phyloP scores from a whole-genome alignment of 805 yeast species.

The Yarrowia osloensis region DNA sequence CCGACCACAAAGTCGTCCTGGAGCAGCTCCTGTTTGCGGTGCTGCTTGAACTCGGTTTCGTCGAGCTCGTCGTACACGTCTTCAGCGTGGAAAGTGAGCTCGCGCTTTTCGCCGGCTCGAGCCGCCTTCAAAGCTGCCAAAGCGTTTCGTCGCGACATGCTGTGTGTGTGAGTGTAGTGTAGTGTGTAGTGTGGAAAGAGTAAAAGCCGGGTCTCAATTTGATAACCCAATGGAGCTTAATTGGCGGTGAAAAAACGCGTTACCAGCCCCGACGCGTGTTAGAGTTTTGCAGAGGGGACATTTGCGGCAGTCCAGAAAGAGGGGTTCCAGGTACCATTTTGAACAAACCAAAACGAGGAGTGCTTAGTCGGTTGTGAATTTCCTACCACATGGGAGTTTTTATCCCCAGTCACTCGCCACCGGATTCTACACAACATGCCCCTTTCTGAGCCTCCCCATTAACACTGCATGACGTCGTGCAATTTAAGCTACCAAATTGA shows the following conservation, averaged over 20 bases:
- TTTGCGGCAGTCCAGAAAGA: background rate
- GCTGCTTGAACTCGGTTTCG: conserved; percentile 72
- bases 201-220: background rate
- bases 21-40: conserved; percentile 75
- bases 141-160: conserved; percentile 27
- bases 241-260: conserved; percentile 22
- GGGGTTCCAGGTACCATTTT: no score
- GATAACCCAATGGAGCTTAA: conserved; percentile 1
- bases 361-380: no score
- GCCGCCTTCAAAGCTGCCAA: conserved; percentile 26
- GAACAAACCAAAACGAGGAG: no score
- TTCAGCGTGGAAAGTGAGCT: conserved; percentile 50
- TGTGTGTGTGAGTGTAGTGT: background rate
- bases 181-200: background rate
- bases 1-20: conserved; percentile 93
- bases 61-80: conserved; percentile 86
- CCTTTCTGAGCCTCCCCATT: no score
- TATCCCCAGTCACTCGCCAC: no score
- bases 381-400: no score
- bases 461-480: no score
- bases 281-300: background rate
- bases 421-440: no score
- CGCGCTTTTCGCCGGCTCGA: conserved; percentile 47
- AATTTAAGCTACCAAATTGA: no score
- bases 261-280: conserved; percentile 27